Percentiles rank a stretch among this genome's conserved stretches.
Conservation (phyloP, 202 grass and related monocot species). For the Setaria viridis region DNA sequence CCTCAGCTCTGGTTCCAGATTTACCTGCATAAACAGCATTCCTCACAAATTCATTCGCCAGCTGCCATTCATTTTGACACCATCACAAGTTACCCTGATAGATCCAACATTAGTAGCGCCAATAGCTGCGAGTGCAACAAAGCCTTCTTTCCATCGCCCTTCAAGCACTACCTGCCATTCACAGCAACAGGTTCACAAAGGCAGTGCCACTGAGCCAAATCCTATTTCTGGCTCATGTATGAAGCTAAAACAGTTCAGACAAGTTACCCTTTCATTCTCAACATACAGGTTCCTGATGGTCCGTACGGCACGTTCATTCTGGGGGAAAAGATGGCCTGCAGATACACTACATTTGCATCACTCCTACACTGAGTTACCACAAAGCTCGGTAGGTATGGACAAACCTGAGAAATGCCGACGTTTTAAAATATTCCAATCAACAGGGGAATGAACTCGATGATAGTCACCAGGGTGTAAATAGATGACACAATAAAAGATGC, state of each 20-base stretch:
- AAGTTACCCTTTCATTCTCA: conserved; percentile 89
- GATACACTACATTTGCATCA: conserved; percentile 8
- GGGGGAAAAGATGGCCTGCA: conserved; percentile 69
- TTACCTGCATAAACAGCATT: conserved; percentile 45
- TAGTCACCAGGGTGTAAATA: conserved; percentile 88
- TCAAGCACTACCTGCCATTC: conserved; percentile 74
- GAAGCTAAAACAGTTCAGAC: not conserved
- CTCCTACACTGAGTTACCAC: not conserved
- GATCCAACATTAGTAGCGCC: conserved; percentile 88
- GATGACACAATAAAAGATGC: conserved; percentile 79
- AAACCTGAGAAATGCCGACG: conserved; percentile 84
- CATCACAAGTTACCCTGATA: conserved; percentile 56
- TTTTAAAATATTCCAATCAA: conserved; percentile 67
- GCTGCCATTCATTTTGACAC: not conserved
- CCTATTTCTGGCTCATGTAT: not conserved
- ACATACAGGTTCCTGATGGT: conserved; percentile 81
- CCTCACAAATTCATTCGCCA: not conserved
- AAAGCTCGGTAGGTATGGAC: not conserved
- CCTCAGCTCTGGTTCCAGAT: conserved; percentile 65
- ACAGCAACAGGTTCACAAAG: conserved; percentile 28
- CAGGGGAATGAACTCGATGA: conserved; percentile 72
- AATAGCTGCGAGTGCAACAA: conserved; percentile 74
- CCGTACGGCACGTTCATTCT: conserved; percentile 71
- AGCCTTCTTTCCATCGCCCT: conserved; percentile 79
- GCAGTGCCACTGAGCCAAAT: not conserved